Evolutionary conservation across 2,329 filamentous ascomycete species (phyloP).

Genomic region (Paecilomyces formosus): DNA sequence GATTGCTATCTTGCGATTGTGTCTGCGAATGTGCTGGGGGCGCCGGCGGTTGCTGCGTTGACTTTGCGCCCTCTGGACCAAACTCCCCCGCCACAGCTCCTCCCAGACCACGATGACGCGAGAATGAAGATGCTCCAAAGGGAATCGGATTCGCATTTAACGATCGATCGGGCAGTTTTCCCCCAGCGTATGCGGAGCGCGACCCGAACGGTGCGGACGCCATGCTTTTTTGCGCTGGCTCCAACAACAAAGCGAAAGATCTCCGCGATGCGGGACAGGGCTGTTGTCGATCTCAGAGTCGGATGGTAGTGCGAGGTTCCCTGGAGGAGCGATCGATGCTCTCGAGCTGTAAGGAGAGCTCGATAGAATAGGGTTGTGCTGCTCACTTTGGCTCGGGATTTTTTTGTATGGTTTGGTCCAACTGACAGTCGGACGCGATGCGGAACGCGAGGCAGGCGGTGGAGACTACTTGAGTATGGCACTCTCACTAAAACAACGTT

Average conservation of each 20-base stretch:
- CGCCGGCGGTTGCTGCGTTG: conserved; percentile 22
- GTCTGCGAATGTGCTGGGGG: conserved; percentile 31
- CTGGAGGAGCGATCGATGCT: neutral
- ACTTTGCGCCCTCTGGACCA: conserved; percentile 18
- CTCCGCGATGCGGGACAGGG: neutral
- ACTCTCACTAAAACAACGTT: neutral
- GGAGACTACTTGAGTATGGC: neutral
- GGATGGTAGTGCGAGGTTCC: neutral
- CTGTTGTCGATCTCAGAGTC: neutral
- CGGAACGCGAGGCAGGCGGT: neutral
- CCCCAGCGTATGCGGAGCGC: conserved; percentile 47
- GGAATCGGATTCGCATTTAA: conserved; percentile 33
- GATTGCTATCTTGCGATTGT: conserved; percentile 41
- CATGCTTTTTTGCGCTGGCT: conserved; percentile 28
- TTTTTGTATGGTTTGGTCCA: neutral
- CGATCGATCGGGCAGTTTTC: conserved; percentile 46
- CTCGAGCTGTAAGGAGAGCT: neutral
- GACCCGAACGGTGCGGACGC: conserved; percentile 50
- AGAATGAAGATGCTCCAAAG: conserved; percentile 38
- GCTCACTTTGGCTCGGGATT: conserved; percentile 1
- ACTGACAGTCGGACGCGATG: neutral
- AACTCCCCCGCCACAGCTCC: conserved; percentile 18
- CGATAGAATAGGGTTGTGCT: neutral
- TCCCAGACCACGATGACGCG: conserved; percentile 29
- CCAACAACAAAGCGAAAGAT: neutral